Base-by-base conservation (phyloP, 805 yeast species). In the Wickerhamiella vanderwaltii region DNA sequence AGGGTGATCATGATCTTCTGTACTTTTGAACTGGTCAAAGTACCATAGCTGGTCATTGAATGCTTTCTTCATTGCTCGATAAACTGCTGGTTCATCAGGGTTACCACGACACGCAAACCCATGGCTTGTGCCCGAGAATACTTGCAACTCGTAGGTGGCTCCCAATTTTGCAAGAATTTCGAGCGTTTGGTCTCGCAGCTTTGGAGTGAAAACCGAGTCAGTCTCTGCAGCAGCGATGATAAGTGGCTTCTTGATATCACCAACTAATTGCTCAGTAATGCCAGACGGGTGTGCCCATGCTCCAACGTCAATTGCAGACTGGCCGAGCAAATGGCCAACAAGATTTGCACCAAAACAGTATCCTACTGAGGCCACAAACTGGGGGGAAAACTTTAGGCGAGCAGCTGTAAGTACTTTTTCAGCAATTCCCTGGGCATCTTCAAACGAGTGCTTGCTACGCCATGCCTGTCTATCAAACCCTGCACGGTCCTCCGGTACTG, bases 231-330 rank as follows among this genome's bases (percentile, higher is more conserved):
- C 82, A 16, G 82, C 67, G 49, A 86, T 76, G 48, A 77, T 49
- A 22, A 87, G 33, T 16, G 94, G 94, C 46, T 61, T 63, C 48
- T 68, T 72, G 50, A 87, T 58, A 1, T 64, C 70, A 40, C 66
- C 71, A 37, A 84, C 67, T 53, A 81, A 93, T 29, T 75, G 86
- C 26, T 69, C 67, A 9, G 67, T 46, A 12, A 82, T 77, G 46
- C 79, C 69, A 2, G 93, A 79, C 4, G 96, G 95, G 61, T 87
- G 96, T 6, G 91, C 91, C 48, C 73, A 60, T 12, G 88, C 93
- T 52, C 72, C 84, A 13, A 68, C 80, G 46, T 72, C 71, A 6
- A 52, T 28, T 40, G 44, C 45, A 16, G 59, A 66, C 20, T 53
- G 53, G 5, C 67, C 57, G 23, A 73, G 58, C 44, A 74, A 43